Conservation (phyloP, 176 grass and related monocot genomes). For the Bothriochloa decipiens region DNA sequence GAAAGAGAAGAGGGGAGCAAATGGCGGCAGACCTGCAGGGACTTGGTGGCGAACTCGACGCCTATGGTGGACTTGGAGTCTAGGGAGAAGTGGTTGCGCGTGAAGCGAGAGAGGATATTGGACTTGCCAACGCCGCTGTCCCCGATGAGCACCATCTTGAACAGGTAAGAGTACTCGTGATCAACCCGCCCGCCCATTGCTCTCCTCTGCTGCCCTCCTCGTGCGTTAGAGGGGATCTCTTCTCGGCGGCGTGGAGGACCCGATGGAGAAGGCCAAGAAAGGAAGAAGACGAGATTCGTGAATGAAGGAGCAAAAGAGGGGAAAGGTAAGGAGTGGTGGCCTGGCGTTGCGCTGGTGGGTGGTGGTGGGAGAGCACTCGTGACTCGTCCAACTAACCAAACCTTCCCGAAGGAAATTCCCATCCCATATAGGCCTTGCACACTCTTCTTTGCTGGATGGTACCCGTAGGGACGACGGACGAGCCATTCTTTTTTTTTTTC, state of each 20-base stretch:
- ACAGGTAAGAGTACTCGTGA: slow-evolving; percentile 87
- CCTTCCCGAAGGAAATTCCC: no score
- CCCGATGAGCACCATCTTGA: slow-evolving; percentile 94
- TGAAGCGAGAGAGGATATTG: slow-evolving; percentile 89
- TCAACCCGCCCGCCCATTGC: slow-evolving; percentile 62
- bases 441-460: no score
- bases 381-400: no score
- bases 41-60: slow-evolving; percentile 87
- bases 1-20: background rate
- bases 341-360: background rate
- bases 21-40: slow-evolving; percentile 55
- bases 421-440: no score
- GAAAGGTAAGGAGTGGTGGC: background rate
- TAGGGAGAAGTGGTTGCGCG: slow-evolving; percentile 84
- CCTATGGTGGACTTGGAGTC: slow-evolving; percentile 92
- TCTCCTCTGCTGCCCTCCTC: background rate
- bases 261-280: background rate
- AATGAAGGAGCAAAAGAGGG: background rate
- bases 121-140: slow-evolving; percentile 88
- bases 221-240: background rate
- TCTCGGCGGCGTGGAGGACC: background rate
- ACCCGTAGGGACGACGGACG: no score
- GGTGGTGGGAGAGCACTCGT: background rate
- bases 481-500: no score
- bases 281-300: background rate